Base-by-base conservation (phyloP, 208 protist genomes). In the Leishmania gerbilli region DNA sequence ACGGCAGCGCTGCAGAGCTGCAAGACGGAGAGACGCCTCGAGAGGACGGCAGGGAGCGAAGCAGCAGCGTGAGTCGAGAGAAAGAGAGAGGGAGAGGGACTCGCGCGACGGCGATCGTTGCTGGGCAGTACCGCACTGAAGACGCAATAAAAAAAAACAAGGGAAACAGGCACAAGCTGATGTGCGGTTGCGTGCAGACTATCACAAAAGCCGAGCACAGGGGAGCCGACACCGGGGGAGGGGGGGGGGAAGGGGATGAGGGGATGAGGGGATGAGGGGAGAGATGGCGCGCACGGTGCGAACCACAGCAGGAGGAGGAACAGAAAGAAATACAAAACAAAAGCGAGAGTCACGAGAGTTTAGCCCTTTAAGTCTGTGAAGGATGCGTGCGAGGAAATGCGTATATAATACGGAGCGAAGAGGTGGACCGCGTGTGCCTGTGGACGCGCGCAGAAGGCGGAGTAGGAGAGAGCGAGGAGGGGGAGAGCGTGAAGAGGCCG, bases 221-320 rank as follows among this genome's bases (percentile, higher is more conserved):
- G 31, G 31, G 31, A 24, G 15, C 62, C 3, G 13, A 24, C 31
- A 68, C 31, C n/a, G 31, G 5, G 58, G 21, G 58, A 34, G 27
- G 58, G 53, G n/a, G n/a, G 62, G 7, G 34, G 5, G 64, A 1
- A 13, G 56, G 58, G 27, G 58, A 24, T 2, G 9, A 24, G 27
- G 9, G 62, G 62, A 37, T 37, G 37, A 40, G 37, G 37, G 37
- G 37, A 40, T 40, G 37, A 27, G 31, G 31, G 4, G 31, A 31
- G 3, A 11, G 27, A 19, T 68, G 58, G n/a, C 27, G 58, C 58
- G 58, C 58, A 31, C 58, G 9, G 58, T 34, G 58, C 24, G 27
- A 64, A 31, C 9, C 58, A 11, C 24, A 71, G 58, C 40, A 74
- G 71, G 45, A 58, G 71, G 45, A 58, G 71, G 58, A 71, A 79